Evolutionary conservation across 2,329 filamentous ascomycete genomes (phyloP), one percentile per base, ranked within the genome.

Genomic region (Cryphonectria carpinicola): DNA sequence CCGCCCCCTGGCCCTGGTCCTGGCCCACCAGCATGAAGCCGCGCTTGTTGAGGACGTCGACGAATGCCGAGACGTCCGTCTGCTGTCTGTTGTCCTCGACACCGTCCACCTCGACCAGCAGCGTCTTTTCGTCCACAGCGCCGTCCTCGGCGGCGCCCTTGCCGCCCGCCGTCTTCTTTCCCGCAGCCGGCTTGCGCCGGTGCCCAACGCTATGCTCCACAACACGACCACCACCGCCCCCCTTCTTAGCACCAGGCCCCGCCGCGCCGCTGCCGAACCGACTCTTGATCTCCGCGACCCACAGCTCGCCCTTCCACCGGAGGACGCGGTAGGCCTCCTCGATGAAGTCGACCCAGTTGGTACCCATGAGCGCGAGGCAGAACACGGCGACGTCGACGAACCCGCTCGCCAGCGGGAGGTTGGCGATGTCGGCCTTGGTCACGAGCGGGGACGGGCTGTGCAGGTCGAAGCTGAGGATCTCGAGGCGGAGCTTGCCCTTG

Each of bases 311-410:
- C 78, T 96, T 95, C 88, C 94, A 95, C 78, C 94, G 92, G 73
- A 99, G 87, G 66, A 98, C 87, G 68, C 96, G 91, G 84, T 94
- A 97, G 19, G 95, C 95, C 83, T 99, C 96, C 82, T 98, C 96
- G 77, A 99, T 88, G 80, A 99, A 98, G 76, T 94, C 91, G 67
- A 97, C 88, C 95, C 96, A 99, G 83, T 99, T 99, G 69, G 96
- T 99, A 78, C 96, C 96, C 96, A 99, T 99, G 71, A 99, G 88
- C 65, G 95, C 96, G 43, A 99, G 87, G 81, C 96, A 99, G 85
- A 98, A 98, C 75, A 99, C 91, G 65, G 93, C 93, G 6, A 99
- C 87, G 80, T 99, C 94, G 72, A 94, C 90, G 73, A 88, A 90
- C 61, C 89, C 91, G 75, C 95, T 90, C 6, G 84, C 84, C 0